A percentile compares a stretch with the other conserved stretches of the same genome.
These are phyloP conservation scores for Erythrophleum fordii DNA, from an alignment of 306 rosid genomes.

Conservation along the genomic window DNA sequence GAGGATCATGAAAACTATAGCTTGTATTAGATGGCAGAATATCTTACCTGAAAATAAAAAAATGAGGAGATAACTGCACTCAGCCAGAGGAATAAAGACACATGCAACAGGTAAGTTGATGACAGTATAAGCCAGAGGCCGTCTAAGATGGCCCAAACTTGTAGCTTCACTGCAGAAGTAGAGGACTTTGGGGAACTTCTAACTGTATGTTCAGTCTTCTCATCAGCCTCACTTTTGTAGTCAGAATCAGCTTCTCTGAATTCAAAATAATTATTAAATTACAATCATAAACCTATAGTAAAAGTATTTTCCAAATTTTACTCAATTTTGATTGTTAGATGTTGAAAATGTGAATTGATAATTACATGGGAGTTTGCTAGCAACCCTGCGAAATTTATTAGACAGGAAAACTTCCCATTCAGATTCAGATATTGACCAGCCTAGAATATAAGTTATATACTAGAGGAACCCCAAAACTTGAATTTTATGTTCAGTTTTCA, in stretches of 20 bases:
- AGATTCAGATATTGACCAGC: not conserved
- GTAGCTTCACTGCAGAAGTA: slow-evolving; percentile 56
- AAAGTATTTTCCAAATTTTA: not conserved
- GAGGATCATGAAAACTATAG: slow-evolving; percentile 24
- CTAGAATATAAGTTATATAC: not conserved
- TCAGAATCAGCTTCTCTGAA: slow-evolving; percentile 62
- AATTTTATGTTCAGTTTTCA: slow-evolving; percentile 19
- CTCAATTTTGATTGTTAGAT: slow-evolving; percentile 8
- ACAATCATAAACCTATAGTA: slow-evolving; percentile 8
- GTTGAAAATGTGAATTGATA: slow-evolving; percentile 3
- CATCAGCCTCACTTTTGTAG: slow-evolving; percentile 50
- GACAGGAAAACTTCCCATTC: not conserved
- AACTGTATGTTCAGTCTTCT: slow-evolving; percentile 37
- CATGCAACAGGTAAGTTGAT: slow-evolving; percentile 79
- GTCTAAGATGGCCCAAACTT: slow-evolving; percentile 76
- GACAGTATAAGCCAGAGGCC: slow-evolving; percentile 85
- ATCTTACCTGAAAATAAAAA: slow-evolving; percentile 90
- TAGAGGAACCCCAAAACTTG: not conserved
- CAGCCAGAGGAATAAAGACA: slow-evolving; percentile 89
- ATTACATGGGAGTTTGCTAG: not conserved
- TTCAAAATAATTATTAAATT: slow-evolving; percentile 33
- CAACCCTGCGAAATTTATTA: slow-evolving; percentile 11
- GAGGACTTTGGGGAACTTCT: slow-evolving; percentile 61
- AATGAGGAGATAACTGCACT: slow-evolving; percentile 92
- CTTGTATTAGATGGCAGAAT: slow-evolving; percentile 3